Evolutionary conservation across 192 early-diverging fungal species (phyloP).

Genomic region (Coemansia sp.): DNA sequence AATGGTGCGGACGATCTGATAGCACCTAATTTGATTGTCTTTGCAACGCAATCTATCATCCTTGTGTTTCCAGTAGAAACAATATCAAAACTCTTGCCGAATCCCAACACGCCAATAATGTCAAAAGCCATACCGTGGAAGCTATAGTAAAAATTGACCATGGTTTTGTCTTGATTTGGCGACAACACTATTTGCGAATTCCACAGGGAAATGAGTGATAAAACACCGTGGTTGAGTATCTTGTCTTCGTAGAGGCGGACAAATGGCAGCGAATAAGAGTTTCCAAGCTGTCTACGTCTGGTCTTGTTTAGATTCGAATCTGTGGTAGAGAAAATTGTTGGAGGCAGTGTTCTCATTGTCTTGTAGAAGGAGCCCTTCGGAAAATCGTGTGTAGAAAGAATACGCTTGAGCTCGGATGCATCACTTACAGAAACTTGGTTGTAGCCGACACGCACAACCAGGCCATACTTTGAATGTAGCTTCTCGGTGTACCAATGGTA

Average conservation of each 20-base stretch:
- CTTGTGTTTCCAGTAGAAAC: slow-evolving; percentile 7
- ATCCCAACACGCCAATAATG: slow-evolving; percentile 42
- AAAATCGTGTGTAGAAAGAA: slow-evolving; percentile 40
- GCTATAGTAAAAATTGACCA: slow-evolving; percentile 37
- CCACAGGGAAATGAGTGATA: slow-evolving; percentile 27
- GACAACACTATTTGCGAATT: slow-evolving; percentile 7
- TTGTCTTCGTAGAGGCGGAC: slow-evolving; percentile 22
- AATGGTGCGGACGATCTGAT: slow-evolving; percentile 8
- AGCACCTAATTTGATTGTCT: slow-evolving; percentile 1
- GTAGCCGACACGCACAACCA: slow-evolving; percentile 33
- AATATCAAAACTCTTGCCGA: slow-evolving; percentile 31
- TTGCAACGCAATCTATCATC: slow-evolving; percentile 20
- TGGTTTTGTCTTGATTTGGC: background rate
- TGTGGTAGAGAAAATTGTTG: slow-evolving; percentile 29
- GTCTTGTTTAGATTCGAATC: slow-evolving; percentile 32
- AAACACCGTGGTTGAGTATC: slow-evolving; percentile 22
- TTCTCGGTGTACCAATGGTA: slow-evolving; percentile 19
- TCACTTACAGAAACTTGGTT: slow-evolving; percentile 34
- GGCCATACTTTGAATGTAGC: slow-evolving; percentile 41
- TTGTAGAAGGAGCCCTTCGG: slow-evolving; percentile 34
- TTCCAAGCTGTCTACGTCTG: slow-evolving; percentile 31
- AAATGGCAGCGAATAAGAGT: slow-evolving; percentile 20
- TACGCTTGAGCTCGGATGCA: slow-evolving; percentile 14
- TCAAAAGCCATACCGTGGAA: slow-evolving; percentile 37
- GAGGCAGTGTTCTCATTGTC: slow-evolving; percentile 6